Evolutionary conservation across 1,139 yeast species (phyloP), one percentile per base, ranked within the genome.

Genomic region (Candida glucosophila): DNA sequence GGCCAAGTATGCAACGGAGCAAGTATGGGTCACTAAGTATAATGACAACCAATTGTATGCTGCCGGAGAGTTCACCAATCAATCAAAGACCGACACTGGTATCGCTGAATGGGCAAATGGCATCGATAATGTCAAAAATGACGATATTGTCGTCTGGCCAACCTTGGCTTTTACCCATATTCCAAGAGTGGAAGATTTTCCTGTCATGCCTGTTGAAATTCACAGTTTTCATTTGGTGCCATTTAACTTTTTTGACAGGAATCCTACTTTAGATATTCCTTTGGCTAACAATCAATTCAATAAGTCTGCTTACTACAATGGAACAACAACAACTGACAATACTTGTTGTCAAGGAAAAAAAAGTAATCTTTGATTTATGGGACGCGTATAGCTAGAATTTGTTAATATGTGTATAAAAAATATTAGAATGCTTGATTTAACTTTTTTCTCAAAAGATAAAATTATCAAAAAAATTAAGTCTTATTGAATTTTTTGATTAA

Each of bases 181-280:
- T 45, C 93, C 93, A 41, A 72, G 88, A 46, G 79, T 79, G 18
- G 95, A 83, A 59, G 94, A 83, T 55, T 83, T 81, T 80, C 94
- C 94, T 28, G 92, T 83, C 34, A 83, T 83, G 95, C 92, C 94
- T 22, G 81, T 77, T 31, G 94, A 83, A 59, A 73, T 73, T 41
- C 69, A 64, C 44, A 77, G 69, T 48, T 75, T 82, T 40, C 68
- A 73, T 35, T 65, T 83, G 35, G 66, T 69, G 28, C 95, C 95
- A 28, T 59, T 68, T 44, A 83, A 83, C 35, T 83, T 83, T 73
- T 83, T 81, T 52, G 75, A 75, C 40, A 74, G 60, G 49, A 82
- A 82, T 54, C 95, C 95, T 15, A 88, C 88, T 20, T 63, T 83
- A 49, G 92, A 81, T 46, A 63, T 83, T 27, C 94, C 94, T 25